A percentile compares a stretch with the other conserved stretches of the same genome.
phyloP scores from a whole-genome alignment of 2,329 filamentous ascomycete species.

The Cadophora malorum region DNA sequence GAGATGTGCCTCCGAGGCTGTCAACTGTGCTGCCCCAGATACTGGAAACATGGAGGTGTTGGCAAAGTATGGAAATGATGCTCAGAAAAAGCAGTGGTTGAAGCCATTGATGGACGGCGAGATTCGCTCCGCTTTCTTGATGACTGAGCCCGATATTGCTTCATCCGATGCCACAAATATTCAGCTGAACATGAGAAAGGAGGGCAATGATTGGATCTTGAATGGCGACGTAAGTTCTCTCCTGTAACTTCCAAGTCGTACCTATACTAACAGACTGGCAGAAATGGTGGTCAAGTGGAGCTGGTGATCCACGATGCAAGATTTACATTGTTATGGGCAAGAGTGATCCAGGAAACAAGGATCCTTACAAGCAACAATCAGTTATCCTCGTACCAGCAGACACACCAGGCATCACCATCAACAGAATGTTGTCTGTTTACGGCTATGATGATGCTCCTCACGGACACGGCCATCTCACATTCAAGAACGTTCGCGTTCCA shows the following conservation, averaged over 20 bases:
- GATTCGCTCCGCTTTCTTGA: slow-evolving; percentile 89
- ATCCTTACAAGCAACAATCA: slow-evolving; percentile 89
- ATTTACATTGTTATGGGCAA: slow-evolving; percentile 98
- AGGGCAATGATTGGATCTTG: slow-evolving; percentile 88
- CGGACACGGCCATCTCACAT: slow-evolving; percentile 91
- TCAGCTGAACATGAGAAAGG: slow-evolving; percentile 78
- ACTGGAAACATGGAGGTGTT: slow-evolving; percentile 97
- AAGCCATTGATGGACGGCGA: slow-evolving; percentile 80
- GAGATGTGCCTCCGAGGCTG: slow-evolving; percentile 80
- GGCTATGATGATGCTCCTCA: slow-evolving; percentile 99
- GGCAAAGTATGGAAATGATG: slow-evolving; percentile 87
- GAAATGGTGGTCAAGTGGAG: slow-evolving; percentile 99
- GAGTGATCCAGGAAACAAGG: slow-evolving; percentile 75
- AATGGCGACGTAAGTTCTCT: slow-evolving; percentile 74
- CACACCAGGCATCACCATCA: slow-evolving; percentile 85
- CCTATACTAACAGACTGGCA: slow-evolving; percentile 48
- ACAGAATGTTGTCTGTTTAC: slow-evolving; percentile 93
- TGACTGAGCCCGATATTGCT: slow-evolving; percentile 91
- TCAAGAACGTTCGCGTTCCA: slow-evolving; percentile 89
- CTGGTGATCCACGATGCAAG: slow-evolving; percentile 89
- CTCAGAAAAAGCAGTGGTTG: slow-evolving; percentile 85
- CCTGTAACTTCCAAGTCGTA: neutral
- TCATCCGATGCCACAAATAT: slow-evolving; percentile 95
- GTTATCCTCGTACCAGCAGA: slow-evolving; percentile 86
- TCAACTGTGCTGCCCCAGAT: slow-evolving; percentile 89